phyloP scores from a whole-genome alignment of 2,329 filamentous ascomycete species.

The Colletotrichum brevisporum region DNA sequence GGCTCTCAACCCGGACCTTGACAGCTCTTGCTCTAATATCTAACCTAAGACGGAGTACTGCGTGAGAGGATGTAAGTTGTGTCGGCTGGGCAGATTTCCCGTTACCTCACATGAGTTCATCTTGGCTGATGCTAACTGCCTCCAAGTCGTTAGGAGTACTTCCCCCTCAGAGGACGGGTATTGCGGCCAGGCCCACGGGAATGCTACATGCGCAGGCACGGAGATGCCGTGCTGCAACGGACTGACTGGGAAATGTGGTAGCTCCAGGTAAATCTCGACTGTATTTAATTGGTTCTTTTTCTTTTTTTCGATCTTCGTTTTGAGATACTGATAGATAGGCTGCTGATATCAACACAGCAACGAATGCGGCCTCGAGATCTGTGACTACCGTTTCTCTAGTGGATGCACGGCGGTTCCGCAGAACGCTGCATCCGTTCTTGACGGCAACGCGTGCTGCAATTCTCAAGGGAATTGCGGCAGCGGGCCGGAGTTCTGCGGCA shows the following conservation, averaged over 20 bases:
- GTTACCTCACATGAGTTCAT: background rate
- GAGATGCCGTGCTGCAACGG: background rate
- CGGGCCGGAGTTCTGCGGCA: conserved; percentile 2
- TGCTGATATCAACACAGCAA: background rate
- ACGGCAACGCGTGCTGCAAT: background rate
- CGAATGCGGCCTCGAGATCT: background rate
- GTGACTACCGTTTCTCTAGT: conserved; percentile 3
- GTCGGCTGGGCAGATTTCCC: background rate
- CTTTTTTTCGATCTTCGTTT: background rate
- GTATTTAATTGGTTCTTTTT: background rate
- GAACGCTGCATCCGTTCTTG: background rate
- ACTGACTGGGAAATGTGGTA: background rate
- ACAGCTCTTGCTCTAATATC: conserved; percentile 47
- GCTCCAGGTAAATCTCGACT: conserved; percentile 1
- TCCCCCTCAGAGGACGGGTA: background rate
- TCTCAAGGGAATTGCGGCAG: background rate
- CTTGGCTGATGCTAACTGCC: background rate
- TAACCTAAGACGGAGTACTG: conserved; percentile 48
- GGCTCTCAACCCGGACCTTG: conserved; percentile 46
- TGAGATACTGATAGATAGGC: background rate
- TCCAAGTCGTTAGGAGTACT: background rate
- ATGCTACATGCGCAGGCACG: background rate
- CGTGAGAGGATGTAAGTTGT: conserved; percentile 47
- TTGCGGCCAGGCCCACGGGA: background rate
- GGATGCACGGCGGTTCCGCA: background rate